Evolutionary conservation across 2,329 filamentous ascomycete genomes (phyloP), one percentile per base, ranked within the genome.

Genomic region (Trichothecium roseum): DNA sequence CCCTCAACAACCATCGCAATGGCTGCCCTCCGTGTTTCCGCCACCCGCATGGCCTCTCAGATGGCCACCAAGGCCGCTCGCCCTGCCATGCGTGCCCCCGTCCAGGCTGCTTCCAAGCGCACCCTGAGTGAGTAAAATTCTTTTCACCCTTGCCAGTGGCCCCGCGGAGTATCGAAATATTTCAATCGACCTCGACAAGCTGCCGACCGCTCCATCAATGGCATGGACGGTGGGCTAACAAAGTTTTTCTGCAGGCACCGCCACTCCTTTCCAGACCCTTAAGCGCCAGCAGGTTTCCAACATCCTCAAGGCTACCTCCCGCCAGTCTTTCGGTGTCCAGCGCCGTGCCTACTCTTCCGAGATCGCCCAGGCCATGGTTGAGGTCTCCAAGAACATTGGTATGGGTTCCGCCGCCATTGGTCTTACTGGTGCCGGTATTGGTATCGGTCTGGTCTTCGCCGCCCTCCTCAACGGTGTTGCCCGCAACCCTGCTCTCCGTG

Each of bases 391-490:
- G 78, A 87, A 87, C 80, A 64, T 87, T 59, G 83, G 83, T 76
- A 87, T 87, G 82, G 83, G 83, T 68, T 72, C 79, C 54, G 85
- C 85, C 59, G 85, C 85, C 72, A 87, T 93, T 61, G 85, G 85
- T 82, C 82, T 93, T 59, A 84, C 82, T 62, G 82, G 82, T 81
- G 82, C 84, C 61, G 83, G 84, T 86, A 85, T 91, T 66, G 85
- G 85, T 84, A 93, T 91, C 69, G 85, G 85, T 75, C 79, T 89
- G 62, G 85, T 93, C 62, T 93, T 93, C 78, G 84, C 82, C 62
- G 80, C 84, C 58, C 84, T 93, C 63, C 75, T 93, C 61, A 80
- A 84, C 68, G 79, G 79, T 71, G 84, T 91, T 64, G 84, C 85
- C 73, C 84, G 85, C 73, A 94, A 94, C 84, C 85, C 85, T 60